A percentile compares a stretch with the other conserved stretches of the same genome.
phyloP scores from a whole-genome alignment of 495 filamentous ascomycete genomes.

The Penicillium cosmopolitanum region DNA sequence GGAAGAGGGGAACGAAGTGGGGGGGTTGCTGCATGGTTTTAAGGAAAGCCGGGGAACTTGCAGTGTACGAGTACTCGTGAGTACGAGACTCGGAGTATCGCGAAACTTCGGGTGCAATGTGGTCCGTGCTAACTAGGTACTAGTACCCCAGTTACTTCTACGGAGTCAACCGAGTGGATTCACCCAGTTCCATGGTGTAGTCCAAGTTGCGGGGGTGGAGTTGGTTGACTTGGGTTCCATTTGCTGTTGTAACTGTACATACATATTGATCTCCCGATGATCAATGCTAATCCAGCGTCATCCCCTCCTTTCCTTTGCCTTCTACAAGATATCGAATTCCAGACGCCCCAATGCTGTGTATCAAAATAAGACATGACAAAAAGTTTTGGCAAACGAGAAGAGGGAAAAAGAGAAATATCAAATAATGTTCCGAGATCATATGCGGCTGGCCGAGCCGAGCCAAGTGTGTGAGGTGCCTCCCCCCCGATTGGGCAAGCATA shows the following conservation, averaged over 20 bases:
- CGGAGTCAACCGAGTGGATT: not conserved
- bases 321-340: slow-evolving; percentile 41
- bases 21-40: not conserved
- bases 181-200: not conserved
- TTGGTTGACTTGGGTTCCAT: slow-evolving; percentile 8
- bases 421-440: slow-evolving; percentile 19
- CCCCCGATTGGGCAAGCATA: slow-evolving; percentile 14
- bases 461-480: slow-evolving; percentile 2
- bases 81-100: slow-evolving; percentile 11
- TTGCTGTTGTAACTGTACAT: slow-evolving; percentile 45
- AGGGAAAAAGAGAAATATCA: slow-evolving; percentile 9
- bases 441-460: slow-evolving; percentile 11
- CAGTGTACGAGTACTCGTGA: too few species aligned
- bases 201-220: slow-evolving; percentile 3
- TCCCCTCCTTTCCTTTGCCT: slow-evolving; percentile 21
- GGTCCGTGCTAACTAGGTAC: slow-evolving; percentile 15
- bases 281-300: slow-evolving; percentile 31
- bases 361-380: slow-evolving; percentile 31
- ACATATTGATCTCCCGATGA: slow-evolving; percentile 34
- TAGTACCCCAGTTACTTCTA: not conserved
- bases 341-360: slow-evolving; percentile 51
- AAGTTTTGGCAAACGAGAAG: slow-evolving; percentile 23
- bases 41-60: not conserved
- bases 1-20: slow-evolving; percentile 6
- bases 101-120: slow-evolving; percentile 19